Base-by-base conservation (phyloP, 495 filamentous ascomycete genomes). In the Xylaria telfairii region DNA sequence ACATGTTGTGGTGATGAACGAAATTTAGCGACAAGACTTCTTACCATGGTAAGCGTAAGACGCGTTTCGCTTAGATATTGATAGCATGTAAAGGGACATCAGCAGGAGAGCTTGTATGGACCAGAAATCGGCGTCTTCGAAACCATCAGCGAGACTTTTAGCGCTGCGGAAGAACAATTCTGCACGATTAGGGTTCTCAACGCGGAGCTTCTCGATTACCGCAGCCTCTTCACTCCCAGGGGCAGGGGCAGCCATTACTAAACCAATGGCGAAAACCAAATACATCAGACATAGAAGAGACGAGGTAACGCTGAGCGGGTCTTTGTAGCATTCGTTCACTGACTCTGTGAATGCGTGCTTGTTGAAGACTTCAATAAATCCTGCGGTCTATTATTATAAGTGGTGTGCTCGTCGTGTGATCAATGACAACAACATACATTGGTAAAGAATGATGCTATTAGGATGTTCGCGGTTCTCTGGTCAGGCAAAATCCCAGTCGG, bases 91-190 rank as follows among this genome's bases (percentile, higher is more conserved):
- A 2, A 90, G 69, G 1, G 88, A 80, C 86, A 90, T 90, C 63
- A 91, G 75, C 0, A 86, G 80, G 66, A 90, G 77, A 21, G 87
- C 87, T 68, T 90, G 89, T 61, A 91, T 81, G 28, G 87, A 88
- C 87, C 88, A 90, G 70, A 90, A 87, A 57, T 87, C 85, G 54
- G 83, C 86, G 77, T 91, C 88, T 75, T 91, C 89, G 57, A 90
- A 85, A 15, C 87, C 87, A n/a, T 90, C 85, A 41, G 79, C 83
- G 59, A 89, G 79, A 60, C 80, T 82, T 72, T 85, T 87, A 28
- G 89, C 89, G 66, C 84, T 86, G 26, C 83, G 80, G 69, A 87
- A 91, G 77, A 90, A 90, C 24, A 88, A 72, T 61, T 90, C 89
- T 7, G 87, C 86, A 67, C 83, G 84, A 60, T 85, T 82, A n/a